These are phyloP conservation scores for Polysphondylium violaceum DNA, from an alignment of 78 protist genomes.

Conservation along the genomic window DNA sequence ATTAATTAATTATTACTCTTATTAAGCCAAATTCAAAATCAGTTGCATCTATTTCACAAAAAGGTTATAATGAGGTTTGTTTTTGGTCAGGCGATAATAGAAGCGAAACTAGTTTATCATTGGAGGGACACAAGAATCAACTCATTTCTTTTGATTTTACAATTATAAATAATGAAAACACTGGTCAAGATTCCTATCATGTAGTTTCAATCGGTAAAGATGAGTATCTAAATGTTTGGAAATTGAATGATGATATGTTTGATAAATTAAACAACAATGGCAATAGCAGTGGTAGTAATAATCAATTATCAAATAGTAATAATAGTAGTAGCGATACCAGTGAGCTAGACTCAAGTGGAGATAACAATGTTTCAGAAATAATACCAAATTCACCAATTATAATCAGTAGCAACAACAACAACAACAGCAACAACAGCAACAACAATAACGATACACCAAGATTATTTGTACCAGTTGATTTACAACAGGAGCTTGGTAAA, in stretches of 20 bases:
- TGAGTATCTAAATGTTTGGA: constrained; percentile 45
- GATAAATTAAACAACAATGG: background rate
- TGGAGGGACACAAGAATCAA: no score
- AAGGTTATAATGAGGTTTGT: constrained; percentile 26
- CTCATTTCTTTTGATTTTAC: no score
- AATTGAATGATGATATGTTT: constrained; percentile 4
- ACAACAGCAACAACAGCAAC: constrained; percentile 8
- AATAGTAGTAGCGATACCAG: background rate
- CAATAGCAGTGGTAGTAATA: background rate
- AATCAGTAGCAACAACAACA: constrained; percentile 11
- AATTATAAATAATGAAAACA: background rate
- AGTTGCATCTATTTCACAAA: constrained; percentile 30
- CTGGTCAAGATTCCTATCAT: constrained; percentile 5
- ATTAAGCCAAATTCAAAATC: constrained; percentile 5
- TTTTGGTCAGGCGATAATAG: constrained; percentile 19
- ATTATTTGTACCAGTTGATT: constrained; percentile 6
- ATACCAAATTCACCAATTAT: background rate
- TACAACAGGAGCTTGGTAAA: constrained; percentile 29
- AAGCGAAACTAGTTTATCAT: constrained; percentile 35
- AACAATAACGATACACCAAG: background rate
- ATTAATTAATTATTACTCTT: background rate
- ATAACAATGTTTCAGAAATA: background rate
- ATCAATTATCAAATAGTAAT: background rate
- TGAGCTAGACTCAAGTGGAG: no score
- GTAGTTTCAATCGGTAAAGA: constrained; percentile 48